These are phyloP conservation scores for Entomortierella beljakovae DNA, from an alignment of 192 early-diverging fungal species.

Conservation along the genomic window DNA sequence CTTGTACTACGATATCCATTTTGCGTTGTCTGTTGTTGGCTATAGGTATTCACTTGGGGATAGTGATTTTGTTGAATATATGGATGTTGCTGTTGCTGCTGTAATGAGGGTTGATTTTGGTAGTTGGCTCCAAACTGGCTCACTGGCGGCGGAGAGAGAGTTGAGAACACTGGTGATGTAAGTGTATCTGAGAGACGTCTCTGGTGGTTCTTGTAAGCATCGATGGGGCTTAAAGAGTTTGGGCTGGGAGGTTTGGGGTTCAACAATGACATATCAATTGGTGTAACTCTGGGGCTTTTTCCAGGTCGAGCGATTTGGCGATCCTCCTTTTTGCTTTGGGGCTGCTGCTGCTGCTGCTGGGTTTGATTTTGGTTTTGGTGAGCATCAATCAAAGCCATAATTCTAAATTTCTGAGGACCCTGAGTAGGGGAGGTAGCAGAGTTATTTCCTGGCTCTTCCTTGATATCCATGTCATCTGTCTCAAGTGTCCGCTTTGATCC, in stretches of 20 bases:
- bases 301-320: not conserved
- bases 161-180: not conserved
- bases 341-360: constrained; percentile 19
- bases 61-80: constrained; percentile 11
- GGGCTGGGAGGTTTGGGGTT: constrained; percentile 23
- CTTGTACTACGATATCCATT: constrained; percentile 31
- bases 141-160: constrained; percentile 8
- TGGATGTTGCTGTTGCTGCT: constrained; percentile 12
- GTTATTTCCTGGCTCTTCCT: not conserved
- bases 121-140: not conserved
- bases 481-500: constrained; percentile 45
- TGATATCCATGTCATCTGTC: constrained; percentile 5
- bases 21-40: constrained; percentile 4
- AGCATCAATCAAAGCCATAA: constrained; percentile 52
- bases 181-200: constrained; percentile 30
- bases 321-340: not conserved
- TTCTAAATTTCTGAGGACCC: constrained; percentile 48
- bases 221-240: constrained; percentile 33
- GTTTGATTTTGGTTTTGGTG: constrained; percentile 34
- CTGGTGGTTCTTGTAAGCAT: constrained; percentile 18
- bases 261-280: constrained; percentile 5
- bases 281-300: not conserved
- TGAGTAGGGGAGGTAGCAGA: constrained; percentile 32
- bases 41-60: constrained; percentile 1
- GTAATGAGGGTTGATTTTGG: constrained; percentile 7